These are phyloP conservation scores for Colletotrichum scovillei DNA, from an alignment of 2,329 filamentous ascomycete genomes.

Conservation along the genomic window DNA sequence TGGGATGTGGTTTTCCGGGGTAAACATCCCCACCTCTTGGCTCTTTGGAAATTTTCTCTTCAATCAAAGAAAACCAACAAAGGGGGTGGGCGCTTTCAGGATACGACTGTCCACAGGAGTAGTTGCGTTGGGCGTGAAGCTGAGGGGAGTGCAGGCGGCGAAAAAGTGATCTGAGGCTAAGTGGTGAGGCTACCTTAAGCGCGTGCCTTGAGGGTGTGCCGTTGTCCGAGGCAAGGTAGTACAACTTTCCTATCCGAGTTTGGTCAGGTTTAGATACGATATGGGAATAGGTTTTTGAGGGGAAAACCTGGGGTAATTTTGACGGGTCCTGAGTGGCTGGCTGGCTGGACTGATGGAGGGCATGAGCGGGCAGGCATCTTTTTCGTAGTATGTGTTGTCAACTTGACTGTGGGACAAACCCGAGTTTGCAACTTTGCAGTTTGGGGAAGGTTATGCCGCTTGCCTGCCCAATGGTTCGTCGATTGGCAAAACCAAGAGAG, in stretches of 20 bases:
- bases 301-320: slow-evolving; percentile 30
- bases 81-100: no score
- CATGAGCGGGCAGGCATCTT: neutral
- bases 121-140: no score
- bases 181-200: neutral
- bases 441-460: neutral
- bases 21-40: neutral
- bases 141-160: no score
- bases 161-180: no score
- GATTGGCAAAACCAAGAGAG: neutral
- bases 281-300: neutral
- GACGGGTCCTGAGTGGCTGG: slow-evolving; percentile 19
- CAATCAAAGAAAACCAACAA: neutral
- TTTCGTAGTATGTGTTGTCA: neutral
- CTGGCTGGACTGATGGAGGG: no score
- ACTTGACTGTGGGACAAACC: neutral
- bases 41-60: neutral
- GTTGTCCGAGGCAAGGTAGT: neutral
- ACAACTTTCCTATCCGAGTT: neutral
- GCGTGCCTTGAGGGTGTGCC: neutral
- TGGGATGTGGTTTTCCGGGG: slow-evolving; percentile 13
- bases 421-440: neutral
- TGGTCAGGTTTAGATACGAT: neutral
- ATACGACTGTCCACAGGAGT: no score
- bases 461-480: neutral